A percentile compares a stretch with the other conserved stretches of the same genome.
Evolutionary conservation across 441 rosid species (phyloP).

Genomic region (Breynia disticha): DNA sequence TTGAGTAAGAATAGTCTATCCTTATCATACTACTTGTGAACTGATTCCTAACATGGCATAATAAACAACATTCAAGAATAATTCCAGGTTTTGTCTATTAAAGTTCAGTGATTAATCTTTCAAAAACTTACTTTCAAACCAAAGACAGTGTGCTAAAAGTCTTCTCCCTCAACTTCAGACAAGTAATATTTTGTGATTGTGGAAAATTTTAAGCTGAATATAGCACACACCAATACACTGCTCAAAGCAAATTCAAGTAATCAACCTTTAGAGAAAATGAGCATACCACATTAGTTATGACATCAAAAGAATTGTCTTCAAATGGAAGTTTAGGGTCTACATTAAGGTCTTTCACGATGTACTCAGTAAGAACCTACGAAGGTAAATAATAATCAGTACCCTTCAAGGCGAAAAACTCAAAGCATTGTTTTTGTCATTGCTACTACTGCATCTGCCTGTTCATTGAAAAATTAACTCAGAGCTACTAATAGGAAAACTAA

Average conservation of each 20-base stretch:
- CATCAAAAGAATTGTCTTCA: conserved; percentile 74
- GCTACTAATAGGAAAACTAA: no score
- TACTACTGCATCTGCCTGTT: no score
- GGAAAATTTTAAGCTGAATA: neutral
- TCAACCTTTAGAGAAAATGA: conserved; percentile 8
- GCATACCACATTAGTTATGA: conserved; percentile 82
- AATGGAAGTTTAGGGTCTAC: conserved; percentile 72
- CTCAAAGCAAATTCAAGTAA: neutral
- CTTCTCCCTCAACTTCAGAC: neutral
- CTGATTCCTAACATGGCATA: no score
- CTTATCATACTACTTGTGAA: no score
- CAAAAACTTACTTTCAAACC: neutral
- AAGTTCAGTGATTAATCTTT: neutral
- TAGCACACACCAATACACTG: neutral
- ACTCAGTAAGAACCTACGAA: conserved; percentile 62
- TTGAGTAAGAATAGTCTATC: no score
- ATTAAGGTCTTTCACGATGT: conserved; percentile 78
- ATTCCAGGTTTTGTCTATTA: neutral
- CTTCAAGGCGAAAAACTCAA: neutral
- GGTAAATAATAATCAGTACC: conserved; percentile 10
- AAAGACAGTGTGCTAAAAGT: neutral
- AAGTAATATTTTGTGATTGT: neutral
- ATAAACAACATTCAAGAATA: no score
- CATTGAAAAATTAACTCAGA: no score
- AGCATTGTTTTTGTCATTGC: neutral